Percentiles rank a stretch among this genome's conserved stretches.
These are phyloP conservation scores for Dactylorhiza incarnata DNA, from an alignment of 106 monocot genomes.

Conservation along the genomic window DNA sequence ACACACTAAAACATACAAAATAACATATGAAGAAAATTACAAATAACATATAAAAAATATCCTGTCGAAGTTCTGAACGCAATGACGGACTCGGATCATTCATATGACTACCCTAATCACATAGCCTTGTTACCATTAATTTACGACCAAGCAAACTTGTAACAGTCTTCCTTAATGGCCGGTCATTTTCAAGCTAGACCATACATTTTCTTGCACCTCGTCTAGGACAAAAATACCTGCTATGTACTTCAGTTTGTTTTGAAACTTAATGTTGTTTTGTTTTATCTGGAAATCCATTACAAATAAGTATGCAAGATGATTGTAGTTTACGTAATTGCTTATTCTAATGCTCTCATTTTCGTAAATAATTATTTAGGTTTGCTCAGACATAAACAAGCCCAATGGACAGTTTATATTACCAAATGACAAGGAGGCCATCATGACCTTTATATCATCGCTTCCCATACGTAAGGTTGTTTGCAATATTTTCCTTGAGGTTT, in stretches of 20 bases:
- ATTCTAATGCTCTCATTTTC: neutral
- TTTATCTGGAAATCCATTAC: neutral
- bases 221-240: neutral
- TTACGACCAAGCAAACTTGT: neutral
- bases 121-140: too few relatives aligned
- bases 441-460: conserved; percentile 84
- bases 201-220: neutral
- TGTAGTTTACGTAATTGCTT: neutral
- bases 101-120: too few relatives aligned
- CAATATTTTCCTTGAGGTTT: conserved; percentile 5
- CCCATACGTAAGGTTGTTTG: conserved; percentile 81
- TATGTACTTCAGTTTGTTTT: neutral
- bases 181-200: neutral
- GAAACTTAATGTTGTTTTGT: neutral
- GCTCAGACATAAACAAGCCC: conserved; percentile 98
- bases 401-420: conserved; percentile 91
- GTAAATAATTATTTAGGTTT: conserved; percentile 48
- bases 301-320: neutral
- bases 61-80: too few relatives aligned
- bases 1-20: too few relatives aligned
- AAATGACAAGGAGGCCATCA: conserved; percentile 62
- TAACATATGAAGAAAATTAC: too few relatives aligned
- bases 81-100: too few relatives aligned
- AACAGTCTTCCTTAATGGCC: neutral
- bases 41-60: too few relatives aligned